A percentile compares a stretch with the other conserved stretches of the same genome.
phyloP scores from a whole-genome alignment of 495 filamentous ascomycete species.

The Annulohypoxylon nitens region DNA sequence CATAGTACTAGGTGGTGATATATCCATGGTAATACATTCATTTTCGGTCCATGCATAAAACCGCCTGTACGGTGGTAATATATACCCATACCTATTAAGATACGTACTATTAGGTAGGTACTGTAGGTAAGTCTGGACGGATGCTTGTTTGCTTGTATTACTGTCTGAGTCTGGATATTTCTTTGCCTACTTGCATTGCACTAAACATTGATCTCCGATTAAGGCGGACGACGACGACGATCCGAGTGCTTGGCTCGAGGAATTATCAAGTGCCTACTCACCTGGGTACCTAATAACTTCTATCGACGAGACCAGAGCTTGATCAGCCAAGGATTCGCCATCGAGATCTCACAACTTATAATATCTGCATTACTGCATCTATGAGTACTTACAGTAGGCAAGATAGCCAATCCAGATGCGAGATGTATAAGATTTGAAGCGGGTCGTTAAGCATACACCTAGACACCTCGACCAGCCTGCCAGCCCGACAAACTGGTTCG shows the following conservation, averaged over 20 bases:
- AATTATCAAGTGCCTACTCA: not conserved
- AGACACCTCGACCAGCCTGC: not conserved
- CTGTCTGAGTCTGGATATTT: not conserved
- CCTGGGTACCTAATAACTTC: not conserved
- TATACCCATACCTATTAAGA: not conserved
- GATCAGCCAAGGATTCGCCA: slow-evolving; percentile 12
- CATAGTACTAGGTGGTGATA: too few species aligned
- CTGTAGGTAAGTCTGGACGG: too few species aligned
- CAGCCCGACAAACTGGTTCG: not conserved
- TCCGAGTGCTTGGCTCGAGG: not conserved
- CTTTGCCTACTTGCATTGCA: too few species aligned
- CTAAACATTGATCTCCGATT: too few species aligned
- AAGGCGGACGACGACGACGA: not conserved
- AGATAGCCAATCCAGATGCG: not conserved
- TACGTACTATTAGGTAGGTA: too few species aligned
- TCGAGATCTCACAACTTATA: slow-evolving; percentile 22
- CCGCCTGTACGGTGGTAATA: slow-evolving; percentile 7
- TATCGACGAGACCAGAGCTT: slow-evolving; percentile 24
- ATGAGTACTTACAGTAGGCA: not conserved
- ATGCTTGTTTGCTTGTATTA: too few species aligned
- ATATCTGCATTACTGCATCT: not conserved
- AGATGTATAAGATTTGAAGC: slow-evolving; percentile 1
- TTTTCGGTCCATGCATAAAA: not conserved
- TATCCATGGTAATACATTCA: not conserved
- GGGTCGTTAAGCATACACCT: not conserved